Conservation (phyloP, 345 rosid species). For the Dovyalis caffra region DNA sequence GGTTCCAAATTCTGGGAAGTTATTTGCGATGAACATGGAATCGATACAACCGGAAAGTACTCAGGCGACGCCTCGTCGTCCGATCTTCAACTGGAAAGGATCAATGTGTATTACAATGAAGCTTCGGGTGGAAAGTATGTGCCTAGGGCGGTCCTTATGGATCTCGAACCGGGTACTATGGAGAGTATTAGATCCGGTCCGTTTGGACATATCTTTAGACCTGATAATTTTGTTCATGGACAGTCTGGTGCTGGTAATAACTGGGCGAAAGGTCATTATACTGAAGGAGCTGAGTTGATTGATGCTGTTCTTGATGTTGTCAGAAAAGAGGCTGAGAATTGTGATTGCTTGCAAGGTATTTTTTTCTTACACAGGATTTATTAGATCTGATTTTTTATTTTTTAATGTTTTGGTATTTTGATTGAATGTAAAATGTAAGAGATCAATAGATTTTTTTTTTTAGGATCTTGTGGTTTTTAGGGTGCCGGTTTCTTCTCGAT, state of each 20-base stretch:
- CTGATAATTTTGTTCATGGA: conserved; percentile 82
- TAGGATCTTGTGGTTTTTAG: not conserved
- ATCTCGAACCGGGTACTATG: conserved; percentile 99
- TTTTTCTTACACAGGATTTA: not conserved
- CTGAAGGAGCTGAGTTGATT: conserved; percentile 94
- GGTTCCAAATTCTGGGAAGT: conserved; percentile 99
- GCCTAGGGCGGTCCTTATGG: conserved; percentile 96
- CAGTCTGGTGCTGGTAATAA: conserved; percentile 88
- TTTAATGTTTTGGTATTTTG: no score
- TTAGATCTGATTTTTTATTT: not conserved
- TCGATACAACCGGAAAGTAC: conserved; percentile 82
- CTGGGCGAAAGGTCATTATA: conserved; percentile 92
- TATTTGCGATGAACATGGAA: conserved; percentile 92
- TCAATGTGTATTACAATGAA: conserved; percentile 91
- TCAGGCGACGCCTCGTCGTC: conserved; percentile 46
- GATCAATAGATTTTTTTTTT: not conserved
- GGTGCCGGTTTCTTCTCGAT: not conserved
- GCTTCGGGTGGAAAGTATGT: conserved; percentile 92
- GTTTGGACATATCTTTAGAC: conserved; percentile 78
- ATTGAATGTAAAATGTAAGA: no score
- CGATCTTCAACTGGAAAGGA: conserved; percentile 81
- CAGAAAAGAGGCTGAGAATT: conserved; percentile 94
- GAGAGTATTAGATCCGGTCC: conserved; percentile 96
- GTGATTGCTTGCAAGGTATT: conserved; percentile 95
- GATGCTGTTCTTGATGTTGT: conserved; percentile 97